Evolutionary conservation across 2,329 filamentous ascomycete species (phyloP), one percentile per base, ranked within the genome.

Genomic region (Thermomyces lanuginosus): DNA sequence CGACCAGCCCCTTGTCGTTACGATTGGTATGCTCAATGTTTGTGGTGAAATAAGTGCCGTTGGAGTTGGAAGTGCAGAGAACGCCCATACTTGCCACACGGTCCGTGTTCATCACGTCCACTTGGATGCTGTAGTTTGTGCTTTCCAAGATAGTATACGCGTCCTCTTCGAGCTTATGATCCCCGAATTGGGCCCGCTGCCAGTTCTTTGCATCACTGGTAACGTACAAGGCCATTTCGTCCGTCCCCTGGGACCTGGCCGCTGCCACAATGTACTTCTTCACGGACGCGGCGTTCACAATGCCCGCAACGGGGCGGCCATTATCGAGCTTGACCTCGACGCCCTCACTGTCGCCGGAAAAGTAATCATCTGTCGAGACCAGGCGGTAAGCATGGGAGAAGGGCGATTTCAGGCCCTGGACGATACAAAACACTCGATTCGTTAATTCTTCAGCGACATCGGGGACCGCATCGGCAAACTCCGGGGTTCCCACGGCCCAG

Each of bases 61-160:
- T 91, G 16, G 84, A 95, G 49, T 98, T 98, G 48, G 86, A 95
- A 4, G 83, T 92, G 45, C 93, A 86, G 30, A 98, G 63, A 7
- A 78, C 73, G 17, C 89, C 91, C 69, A 92, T 86, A 0, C 76
- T 69, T 19, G 67, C 69, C 1, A 64, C 22, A 59, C 61, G 20
- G 30, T 52, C 57, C 7, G 64, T 64, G 1, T 76, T 81, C 66
- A 86, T 75, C 36, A 95, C 84, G 51, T 95, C 84, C 29, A 98
- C 73, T 55, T 95, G 86, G 41, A 98, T 83, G 58, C 86, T 93
- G 60, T 98, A 93, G 47, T 92, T 86, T 21, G 89, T 95, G 44
- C 84, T 89, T 55, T 95, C 86, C 21, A 98, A 65, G 24, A 98
- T 69, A 0, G 89, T 98, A 52, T 93, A 98, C 2, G 80, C 81